Evolutionary conservation across 768 basidiomycete species (phyloP).

Genomic region (Amanita phalloides): DNA sequence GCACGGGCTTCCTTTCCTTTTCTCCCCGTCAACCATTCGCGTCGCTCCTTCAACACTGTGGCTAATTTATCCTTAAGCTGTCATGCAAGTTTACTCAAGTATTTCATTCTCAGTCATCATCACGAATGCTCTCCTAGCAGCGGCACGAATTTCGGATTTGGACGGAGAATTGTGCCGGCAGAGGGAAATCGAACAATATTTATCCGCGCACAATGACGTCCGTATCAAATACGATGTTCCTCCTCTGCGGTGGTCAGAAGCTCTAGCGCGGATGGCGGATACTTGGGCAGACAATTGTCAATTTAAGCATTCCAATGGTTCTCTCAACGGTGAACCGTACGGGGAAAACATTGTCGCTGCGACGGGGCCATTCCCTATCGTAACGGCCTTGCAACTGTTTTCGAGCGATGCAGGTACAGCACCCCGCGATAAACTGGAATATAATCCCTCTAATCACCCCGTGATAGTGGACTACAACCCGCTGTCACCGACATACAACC

Average conservation of each 20-base stretch:
- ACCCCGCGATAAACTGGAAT: background rate
- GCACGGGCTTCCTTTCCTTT: background rate
- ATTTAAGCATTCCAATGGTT: conserved; percentile 35
- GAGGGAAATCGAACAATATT: conserved; percentile 20
- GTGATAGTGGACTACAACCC: conserved; percentile 30
- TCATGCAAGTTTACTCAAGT: too few species aligned
- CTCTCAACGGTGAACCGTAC: conserved; percentile 29
- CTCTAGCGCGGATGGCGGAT: conserved; percentile 35
- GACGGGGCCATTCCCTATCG: conserved; percentile 33
- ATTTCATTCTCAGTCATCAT: too few species aligned
- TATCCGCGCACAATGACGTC: conserved; percentile 27
- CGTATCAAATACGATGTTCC: conserved; percentile 31
- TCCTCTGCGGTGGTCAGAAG: conserved; percentile 36
- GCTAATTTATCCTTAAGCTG: too few species aligned
- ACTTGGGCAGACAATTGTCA: conserved; percentile 40
- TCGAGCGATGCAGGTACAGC: conserved; percentile 35
- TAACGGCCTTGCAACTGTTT: conserved; percentile 35
- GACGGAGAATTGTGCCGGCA: conserved; percentile 2
- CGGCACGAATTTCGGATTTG: too few species aligned
- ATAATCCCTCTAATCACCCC: too few species aligned
- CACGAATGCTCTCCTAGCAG: too few species aligned
- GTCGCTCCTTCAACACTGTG: too few species aligned
- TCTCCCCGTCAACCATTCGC: background rate
- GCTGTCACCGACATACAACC: conserved; percentile 34
- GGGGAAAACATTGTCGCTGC: conserved; percentile 49